Percentiles rank a stretch among this genome's conserved stretches.
phyloP scores from a whole-genome alignment of 1,284 basidiomycete species.

The Fomitopsis palustris region DNA sequence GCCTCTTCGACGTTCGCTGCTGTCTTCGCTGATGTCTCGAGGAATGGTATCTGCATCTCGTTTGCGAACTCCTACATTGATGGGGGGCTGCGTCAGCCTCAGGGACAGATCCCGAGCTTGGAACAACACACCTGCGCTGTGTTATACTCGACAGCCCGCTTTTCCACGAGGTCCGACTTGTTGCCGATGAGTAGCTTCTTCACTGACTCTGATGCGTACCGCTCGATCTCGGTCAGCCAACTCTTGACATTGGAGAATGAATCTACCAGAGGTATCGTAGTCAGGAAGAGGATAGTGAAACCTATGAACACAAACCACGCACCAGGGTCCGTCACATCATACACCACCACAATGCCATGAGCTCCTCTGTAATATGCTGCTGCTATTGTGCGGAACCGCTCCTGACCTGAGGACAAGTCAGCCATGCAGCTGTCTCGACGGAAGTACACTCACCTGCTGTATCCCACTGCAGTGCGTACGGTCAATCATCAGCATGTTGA shows the following conservation, averaged over 20 bases:
- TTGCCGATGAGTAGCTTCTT: conserved; percentile 98
- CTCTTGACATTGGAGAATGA: conserved; percentile 99
- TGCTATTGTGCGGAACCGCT: conserved; percentile 98
- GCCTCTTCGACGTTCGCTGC: conserved; percentile 98
- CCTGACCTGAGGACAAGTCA: conserved; percentile 60
- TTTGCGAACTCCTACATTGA: conserved; percentile 83
- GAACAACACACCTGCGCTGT: conserved; percentile 75
- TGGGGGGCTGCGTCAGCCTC: background rate
- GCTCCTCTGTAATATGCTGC: conserved; percentile 97
- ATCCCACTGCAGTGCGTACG: conserved; percentile 71
- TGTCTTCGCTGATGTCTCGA: conserved; percentile 99
- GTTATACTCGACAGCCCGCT: conserved; percentile 97
- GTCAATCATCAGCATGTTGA: background rate
- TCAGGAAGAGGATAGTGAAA: background rate
- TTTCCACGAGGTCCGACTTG: conserved; percentile 94
- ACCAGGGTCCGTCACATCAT: conserved; percentile 99
- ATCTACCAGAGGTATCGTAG: conserved; percentile 45
- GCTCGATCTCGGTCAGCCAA: conserved; percentile 99
- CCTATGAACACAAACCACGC: conserved; percentile 18
- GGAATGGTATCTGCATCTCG: conserved; percentile 90
- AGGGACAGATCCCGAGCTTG: background rate
- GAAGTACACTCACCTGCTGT: conserved; percentile 68
- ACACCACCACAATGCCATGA: conserved; percentile 97
- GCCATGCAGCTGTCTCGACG: background rate
- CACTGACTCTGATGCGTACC: conserved; percentile 97